Conservation (phyloP, 2,329 filamentous ascomycete genomes). For the Colletotrichum neosansevieriae region DNA sequence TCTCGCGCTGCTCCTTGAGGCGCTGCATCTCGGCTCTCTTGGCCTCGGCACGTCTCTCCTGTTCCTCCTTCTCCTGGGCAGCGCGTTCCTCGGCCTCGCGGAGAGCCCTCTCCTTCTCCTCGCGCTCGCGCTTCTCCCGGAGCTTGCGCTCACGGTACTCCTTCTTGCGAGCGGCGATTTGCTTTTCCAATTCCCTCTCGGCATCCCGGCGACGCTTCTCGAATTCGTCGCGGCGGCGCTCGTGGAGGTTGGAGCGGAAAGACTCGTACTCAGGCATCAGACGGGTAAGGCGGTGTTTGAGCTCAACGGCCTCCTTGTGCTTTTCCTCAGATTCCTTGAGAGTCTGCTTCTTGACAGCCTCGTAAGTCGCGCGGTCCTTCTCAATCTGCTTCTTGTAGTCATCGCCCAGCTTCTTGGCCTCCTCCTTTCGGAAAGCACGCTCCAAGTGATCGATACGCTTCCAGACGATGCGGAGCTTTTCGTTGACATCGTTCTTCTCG, state of each 20-base stretch:
- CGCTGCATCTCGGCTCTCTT: slow-evolving; percentile 77
- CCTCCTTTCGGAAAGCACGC: slow-evolving; percentile 95
- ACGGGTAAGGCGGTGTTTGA: slow-evolving; percentile 91
- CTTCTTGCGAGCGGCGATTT: slow-evolving; percentile 88
- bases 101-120: slow-evolving; percentile 83
- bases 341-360: slow-evolving; percentile 81
- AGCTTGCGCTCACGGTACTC: slow-evolving; percentile 86
- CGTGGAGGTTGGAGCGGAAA: slow-evolving; percentile 85
- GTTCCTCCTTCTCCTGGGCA: slow-evolving; percentile 87
- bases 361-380: slow-evolving; percentile 82
- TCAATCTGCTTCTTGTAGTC: slow-evolving; percentile 89
- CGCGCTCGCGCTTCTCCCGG: slow-evolving; percentile 84
- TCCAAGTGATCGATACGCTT: slow-evolving; percentile 98
- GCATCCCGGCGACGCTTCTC: slow-evolving; percentile 93
- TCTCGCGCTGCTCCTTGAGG: slow-evolving; percentile 73
- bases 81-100: slow-evolving; percentile 89
- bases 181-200: slow-evolving; percentile 91
- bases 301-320: slow-evolving; percentile 90
- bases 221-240: slow-evolving; percentile 93
- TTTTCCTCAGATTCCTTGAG: slow-evolving; percentile 85
- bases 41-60: slow-evolving; percentile 82
- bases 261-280: slow-evolving; percentile 86
- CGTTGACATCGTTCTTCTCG: slow-evolving; percentile 96
- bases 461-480: slow-evolving; percentile 89
- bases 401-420: slow-evolving; percentile 87